Evolutionary conservation across 1,284 basidiomycete species (phyloP), one percentile per base, ranked within the genome.

Genomic region (Mixia osmundae): DNA sequence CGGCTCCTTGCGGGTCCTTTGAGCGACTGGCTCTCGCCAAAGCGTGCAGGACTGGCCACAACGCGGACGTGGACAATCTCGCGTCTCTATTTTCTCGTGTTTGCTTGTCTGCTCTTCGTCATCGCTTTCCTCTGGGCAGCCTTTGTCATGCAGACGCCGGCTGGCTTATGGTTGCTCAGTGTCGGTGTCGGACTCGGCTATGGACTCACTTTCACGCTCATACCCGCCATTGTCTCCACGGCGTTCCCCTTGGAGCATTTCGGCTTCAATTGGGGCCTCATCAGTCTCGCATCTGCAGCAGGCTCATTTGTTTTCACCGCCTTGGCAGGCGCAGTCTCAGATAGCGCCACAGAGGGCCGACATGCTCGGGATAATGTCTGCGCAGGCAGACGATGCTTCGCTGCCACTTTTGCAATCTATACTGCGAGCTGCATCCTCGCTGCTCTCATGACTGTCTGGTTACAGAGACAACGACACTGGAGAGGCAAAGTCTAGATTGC

Each of bases 201-300:
- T 36, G 48, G 48, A 9, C 23, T 42, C 5, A 26, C 44, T 10
- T 49, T 46, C 25, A 47, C 47, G 11, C 35, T 46, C 24, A 32
- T 36, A 0, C 49, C 49, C 0, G 39, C 47, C 1, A 40, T 50
- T 25, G 42, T 49, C 14, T 40, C 46, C 12, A 35, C 40, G 4
- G 40, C 44, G 10, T 50, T 43, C 41, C 36, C 37, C n/a, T 15
- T 37, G 21, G 33, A 30, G 19, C 29, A 41, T n/a, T 50, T 50
- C 24, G 49, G 49, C 3, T 30, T 47, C 3, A 49, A 49, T 32
- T 50, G 46, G 40, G 47, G 47, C 3, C 30, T 46, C 2, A 23
- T 48, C n/a, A 45, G 43, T 40, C 41, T 23, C 18, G 42, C 30
- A n/a, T n/a, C n/a, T n/a, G n/a, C n/a, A n/a, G n/a, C n/a, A n/a